Percentiles rank a stretch among this genome's conserved stretches.
Conservation (phyloP, 345 rosid genomes). For the Arabidopsis suecica region DNA sequence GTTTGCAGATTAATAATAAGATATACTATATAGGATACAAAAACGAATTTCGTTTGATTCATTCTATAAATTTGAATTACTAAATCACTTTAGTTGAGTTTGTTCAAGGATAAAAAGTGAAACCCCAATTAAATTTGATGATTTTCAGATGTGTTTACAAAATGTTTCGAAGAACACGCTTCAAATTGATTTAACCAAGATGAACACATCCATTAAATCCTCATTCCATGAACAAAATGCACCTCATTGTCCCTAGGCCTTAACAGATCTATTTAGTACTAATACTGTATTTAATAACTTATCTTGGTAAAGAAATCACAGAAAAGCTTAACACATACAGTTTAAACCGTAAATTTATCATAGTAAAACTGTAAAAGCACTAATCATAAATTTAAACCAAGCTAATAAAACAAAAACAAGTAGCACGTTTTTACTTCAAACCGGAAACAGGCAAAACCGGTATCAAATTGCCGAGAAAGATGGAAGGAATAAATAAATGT, state of each 20-base stretch:
- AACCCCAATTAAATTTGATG: no score
- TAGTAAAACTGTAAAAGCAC: no score
- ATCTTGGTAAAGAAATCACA: not conserved
- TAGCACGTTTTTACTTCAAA: constrained; percentile 27
- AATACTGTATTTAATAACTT: not conserved
- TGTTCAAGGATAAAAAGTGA: no score
- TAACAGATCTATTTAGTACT: not conserved
- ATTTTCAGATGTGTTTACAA: no score
- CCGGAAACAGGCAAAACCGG: constrained; percentile 43
- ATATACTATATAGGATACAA: not conserved
- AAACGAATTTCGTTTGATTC: no score
- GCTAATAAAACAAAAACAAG: constrained; percentile 10
- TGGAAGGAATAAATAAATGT: constrained; percentile 42
- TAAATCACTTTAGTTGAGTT: no score
- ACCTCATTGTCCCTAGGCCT: not conserved
- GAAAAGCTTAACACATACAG: not conserved
- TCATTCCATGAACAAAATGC: not conserved
- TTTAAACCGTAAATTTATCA: not conserved
- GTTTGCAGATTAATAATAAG: not conserved
- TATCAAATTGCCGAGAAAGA: constrained; percentile 41
- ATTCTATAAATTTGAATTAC: no score
- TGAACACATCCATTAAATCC: no score
- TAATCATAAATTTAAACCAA: not conserved
- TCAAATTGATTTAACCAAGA: not conserved
- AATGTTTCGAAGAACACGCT: no score